phyloP scores from a whole-genome alignment of 257 asterid species.

The Avicennia marina region DNA sequence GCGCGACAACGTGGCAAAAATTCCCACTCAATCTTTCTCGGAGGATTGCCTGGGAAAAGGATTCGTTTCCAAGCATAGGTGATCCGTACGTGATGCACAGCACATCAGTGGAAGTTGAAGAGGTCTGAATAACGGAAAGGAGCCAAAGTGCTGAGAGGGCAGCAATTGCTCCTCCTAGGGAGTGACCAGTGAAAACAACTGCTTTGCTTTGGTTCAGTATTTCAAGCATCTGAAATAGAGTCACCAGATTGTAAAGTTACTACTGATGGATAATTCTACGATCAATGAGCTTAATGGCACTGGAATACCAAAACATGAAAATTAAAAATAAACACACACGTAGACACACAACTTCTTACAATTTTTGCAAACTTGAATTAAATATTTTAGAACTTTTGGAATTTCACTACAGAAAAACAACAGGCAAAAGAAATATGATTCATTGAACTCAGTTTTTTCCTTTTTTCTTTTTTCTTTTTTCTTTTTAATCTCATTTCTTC shows the following conservation, averaged over 20 bases:
- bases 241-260: slow-evolving; percentile 1
- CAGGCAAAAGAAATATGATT: too few relatives aligned
- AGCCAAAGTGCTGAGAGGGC: slow-evolving; percentile 76
- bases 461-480: too few relatives aligned
- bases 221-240: slow-evolving; percentile 52
- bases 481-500: too few relatives aligned
- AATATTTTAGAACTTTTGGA: too few relatives aligned
- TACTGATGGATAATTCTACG: too few relatives aligned
- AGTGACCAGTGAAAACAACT: slow-evolving; percentile 66
- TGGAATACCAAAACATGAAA: too few relatives aligned
- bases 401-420: too few relatives aligned
- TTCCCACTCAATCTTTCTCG: slow-evolving; percentile 78
- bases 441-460: too few relatives aligned
- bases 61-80: slow-evolving; percentile 67
- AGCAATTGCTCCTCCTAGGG: slow-evolving; percentile 79
- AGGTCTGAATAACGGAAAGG: slow-evolving; percentile 39
- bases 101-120: slow-evolving; percentile 36
- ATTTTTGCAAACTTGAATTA: too few relatives aligned
- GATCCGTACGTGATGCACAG: slow-evolving; percentile 81
- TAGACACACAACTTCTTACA: too few relatives aligned
- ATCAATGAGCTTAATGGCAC: too few relatives aligned
- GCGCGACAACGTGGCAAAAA: slow-evolving; percentile 67
- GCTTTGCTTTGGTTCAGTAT: slow-evolving; percentile 53
- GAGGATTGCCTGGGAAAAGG: slow-evolving; percentile 61
- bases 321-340: too few relatives aligned